These are phyloP conservation scores for Cryptosporidium bovis DNA, from an alignment of 169 alveolate species.

Conservation along the genomic window DNA sequence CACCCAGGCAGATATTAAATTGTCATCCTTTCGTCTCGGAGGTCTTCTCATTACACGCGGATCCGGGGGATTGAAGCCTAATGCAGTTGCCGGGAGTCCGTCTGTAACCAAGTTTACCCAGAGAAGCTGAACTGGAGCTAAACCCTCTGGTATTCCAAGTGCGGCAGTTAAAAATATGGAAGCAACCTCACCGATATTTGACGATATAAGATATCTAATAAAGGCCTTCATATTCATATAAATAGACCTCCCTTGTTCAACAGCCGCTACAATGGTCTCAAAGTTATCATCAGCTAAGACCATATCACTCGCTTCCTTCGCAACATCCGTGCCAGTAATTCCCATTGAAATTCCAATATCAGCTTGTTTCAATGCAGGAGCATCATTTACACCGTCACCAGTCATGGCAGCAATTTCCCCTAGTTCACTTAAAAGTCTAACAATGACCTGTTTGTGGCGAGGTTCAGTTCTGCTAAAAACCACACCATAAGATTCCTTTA, in stretches of 20 bases:
- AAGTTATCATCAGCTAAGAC: conserved; percentile 99
- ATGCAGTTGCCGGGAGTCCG: conserved; percentile 99
- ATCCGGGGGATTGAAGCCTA: conserved; percentile 99
- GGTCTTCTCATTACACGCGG: conserved; percentile 96
- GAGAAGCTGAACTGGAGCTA: conserved; percentile 97
- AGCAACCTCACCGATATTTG: conserved; percentile 99
- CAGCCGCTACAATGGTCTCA: conserved; percentile 98
- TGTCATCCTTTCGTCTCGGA: conserved; percentile 96
- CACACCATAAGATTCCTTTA: conserved; percentile 88
- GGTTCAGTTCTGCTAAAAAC: conserved; percentile 99
- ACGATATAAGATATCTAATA: conserved; percentile 96
- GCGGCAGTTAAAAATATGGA: conserved; percentile 98
- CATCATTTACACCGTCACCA: conserved; percentile 99
- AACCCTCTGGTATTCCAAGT: conserved; percentile 96
- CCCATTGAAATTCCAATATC: conserved; percentile 99
- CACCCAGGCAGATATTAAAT: conserved; percentile 93
- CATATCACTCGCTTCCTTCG: conserved; percentile 99
- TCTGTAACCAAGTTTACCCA: conserved; percentile 99
- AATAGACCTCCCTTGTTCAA: conserved; percentile 98
- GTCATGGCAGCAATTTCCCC: conserved; percentile 97
- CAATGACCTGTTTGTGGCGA: conserved; percentile 96
- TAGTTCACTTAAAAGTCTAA: conserved; percentile 90
- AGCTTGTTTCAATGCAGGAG: conserved; percentile 99
- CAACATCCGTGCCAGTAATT: conserved; percentile 99
- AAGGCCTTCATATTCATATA: conserved; percentile 98